phyloP scores from a whole-genome alignment of 2,329 filamentous ascomycete species.

The Scytalidium lignicola region DNA sequence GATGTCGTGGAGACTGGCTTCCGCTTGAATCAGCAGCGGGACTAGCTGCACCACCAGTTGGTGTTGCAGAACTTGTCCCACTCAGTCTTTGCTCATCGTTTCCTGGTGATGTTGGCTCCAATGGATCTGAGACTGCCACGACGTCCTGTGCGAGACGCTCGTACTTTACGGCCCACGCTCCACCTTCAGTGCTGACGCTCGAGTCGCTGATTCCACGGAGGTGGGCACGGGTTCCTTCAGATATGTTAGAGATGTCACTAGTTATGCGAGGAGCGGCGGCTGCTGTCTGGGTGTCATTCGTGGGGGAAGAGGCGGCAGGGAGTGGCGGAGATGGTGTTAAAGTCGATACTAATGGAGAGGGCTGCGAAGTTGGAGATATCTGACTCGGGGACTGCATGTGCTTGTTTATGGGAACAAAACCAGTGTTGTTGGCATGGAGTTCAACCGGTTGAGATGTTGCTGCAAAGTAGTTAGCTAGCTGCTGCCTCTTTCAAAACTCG shows the following conservation, averaged over 20 bases:
- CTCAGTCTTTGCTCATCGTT: not conserved
- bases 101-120: not conserved
- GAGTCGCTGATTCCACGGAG: constrained; percentile 21
- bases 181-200: constrained; percentile 17
- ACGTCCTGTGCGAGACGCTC: not conserved
- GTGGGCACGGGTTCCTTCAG: constrained; percentile 17
- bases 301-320: constrained; percentile 3
- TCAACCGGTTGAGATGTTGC: constrained; percentile 20
- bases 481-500: not conserved
- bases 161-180: constrained; percentile 6
- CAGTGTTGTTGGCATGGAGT: constrained; percentile 14
- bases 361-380: constrained; percentile 4
- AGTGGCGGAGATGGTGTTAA: constrained; percentile 7
- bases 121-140: not conserved
- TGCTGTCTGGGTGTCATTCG: constrained; percentile 1
- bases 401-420: constrained; percentile 9
- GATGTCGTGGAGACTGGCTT: constrained; percentile 10
- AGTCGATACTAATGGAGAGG: constrained; percentile 9
- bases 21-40: constrained; percentile 19
- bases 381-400: constrained; percentile 3
- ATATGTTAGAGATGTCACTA: constrained; percentile 12
- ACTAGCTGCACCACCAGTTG: constrained; percentile 3
- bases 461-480: constrained; percentile 4
- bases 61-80: not conserved
- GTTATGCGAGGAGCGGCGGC: not conserved